phyloP scores from a whole-genome alignment of 768 basidiomycete species.

The Russula vinacea region DNA sequence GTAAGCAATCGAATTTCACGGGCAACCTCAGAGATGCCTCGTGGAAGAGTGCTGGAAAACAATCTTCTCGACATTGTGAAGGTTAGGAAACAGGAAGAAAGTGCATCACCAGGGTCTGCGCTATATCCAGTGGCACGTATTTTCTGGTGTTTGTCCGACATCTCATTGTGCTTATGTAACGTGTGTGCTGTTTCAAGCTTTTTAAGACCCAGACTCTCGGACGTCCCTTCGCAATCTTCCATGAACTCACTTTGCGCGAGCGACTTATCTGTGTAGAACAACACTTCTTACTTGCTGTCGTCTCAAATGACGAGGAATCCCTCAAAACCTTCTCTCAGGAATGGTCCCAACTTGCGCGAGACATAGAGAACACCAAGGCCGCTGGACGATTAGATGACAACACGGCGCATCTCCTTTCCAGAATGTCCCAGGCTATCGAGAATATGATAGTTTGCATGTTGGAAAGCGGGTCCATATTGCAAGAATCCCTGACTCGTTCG shows the following conservation, averaged over 20 bases:
- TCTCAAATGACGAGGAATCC: not conserved
- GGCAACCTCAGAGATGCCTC: not conserved
- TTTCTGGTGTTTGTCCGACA: not conserved
- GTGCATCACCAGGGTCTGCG: not conserved
- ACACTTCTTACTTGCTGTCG: slow-evolving; percentile 8
- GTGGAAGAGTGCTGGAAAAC: not conserved
- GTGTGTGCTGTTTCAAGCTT: too few relatives aligned
- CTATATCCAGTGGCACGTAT: not conserved
- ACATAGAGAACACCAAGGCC: not conserved
- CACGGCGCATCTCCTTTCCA: not conserved
- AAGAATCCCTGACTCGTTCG: not conserved
- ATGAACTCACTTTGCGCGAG: slow-evolving; percentile 11
- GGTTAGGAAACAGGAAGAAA: not conserved
- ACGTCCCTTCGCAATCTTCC: not conserved
- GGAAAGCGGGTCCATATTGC: not conserved
- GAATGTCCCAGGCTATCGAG: not conserved
- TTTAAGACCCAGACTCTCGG: not conserved
- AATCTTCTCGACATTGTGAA: not conserved
- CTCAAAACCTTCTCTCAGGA: not conserved
- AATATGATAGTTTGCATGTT: not conserved
- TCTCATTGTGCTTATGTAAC: slow-evolving; percentile 23
- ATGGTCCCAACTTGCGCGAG: slow-evolving; percentile 3
- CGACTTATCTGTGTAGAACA: slow-evolving; percentile 6
- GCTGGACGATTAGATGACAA: not conserved
- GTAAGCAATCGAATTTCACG: not conserved